A percentile compares a stretch with the other conserved stretches of the same genome.
These are phyloP conservation scores for Leucocoprinus birnbaumii DNA, from an alignment of 768 basidiomycete species.

Conservation along the genomic window DNA sequence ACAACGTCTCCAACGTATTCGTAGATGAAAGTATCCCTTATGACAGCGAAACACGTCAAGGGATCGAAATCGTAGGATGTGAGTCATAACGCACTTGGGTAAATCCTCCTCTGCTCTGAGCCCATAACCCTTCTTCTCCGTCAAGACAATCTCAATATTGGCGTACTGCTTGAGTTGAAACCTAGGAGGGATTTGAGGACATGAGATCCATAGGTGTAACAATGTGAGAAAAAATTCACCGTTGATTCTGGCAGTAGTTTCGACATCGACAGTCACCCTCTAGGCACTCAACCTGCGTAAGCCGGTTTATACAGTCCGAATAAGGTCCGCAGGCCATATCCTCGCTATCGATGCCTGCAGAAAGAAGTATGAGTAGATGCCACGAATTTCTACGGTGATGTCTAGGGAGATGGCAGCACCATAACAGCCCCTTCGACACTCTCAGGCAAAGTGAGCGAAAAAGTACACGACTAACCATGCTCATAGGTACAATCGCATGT, in stretches of 20 bases:
- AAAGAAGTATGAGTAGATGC: conserved; percentile 20
- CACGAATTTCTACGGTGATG: background rate
- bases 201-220: conserved; percentile 1
- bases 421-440: conserved; percentile 4
- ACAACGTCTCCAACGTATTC: conserved; percentile 99
- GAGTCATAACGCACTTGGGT: conserved; percentile 46
- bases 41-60: conserved; percentile 13
- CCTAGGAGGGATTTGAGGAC: conserved; percentile 38
- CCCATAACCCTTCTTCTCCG: conserved; percentile 95
- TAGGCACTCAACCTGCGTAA: conserved; percentile 97
- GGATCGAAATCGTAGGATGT: background rate
- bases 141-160: conserved; percentile 84
- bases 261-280: conserved; percentile 84
- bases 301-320: conserved; percentile 95
- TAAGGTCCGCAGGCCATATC: conserved; percentile 77
- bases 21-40: conserved; percentile 89
- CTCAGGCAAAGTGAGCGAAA: background rate
- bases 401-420: background rate
- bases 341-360: conserved; percentile 55
- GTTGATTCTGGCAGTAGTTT: conserved; percentile 85
- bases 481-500: conserved; percentile 90
- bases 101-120: conserved; percentile 73
- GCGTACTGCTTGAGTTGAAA: conserved; percentile 88
- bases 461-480: conserved; percentile 59
- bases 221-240: conserved; percentile 48